Evolutionary conservation across 805 yeast genomes (phyloP).

Genomic region (Pichia paraexigua): DNA sequence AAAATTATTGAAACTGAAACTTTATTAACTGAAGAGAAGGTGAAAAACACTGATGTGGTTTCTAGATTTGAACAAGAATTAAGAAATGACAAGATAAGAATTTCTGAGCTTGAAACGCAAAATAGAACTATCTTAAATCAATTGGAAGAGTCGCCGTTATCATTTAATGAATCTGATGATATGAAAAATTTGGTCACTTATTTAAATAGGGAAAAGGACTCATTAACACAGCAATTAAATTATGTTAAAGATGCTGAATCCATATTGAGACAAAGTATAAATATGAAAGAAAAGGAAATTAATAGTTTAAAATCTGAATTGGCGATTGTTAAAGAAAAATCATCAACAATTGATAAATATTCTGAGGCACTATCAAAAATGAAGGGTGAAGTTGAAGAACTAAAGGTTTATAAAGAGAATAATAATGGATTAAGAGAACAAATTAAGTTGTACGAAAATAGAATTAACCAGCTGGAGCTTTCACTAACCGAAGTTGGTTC

Average conservation of each 20-base stretch:
- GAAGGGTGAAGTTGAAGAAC: constrained; percentile 23
- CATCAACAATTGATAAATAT: constrained; percentile 17
- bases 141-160: constrained; percentile 33
- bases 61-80: constrained; percentile 39
- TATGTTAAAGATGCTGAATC: constrained; percentile 45
- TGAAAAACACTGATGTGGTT: constrained; percentile 40
- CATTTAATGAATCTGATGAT: constrained; percentile 22
- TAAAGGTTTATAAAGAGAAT: constrained; percentile 25
- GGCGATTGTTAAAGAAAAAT: constrained; percentile 22
- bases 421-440: constrained; percentile 21
- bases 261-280: constrained; percentile 43
- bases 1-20: constrained; percentile 29
- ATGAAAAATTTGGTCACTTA: constrained; percentile 49
- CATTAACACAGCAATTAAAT: constrained; percentile 52
- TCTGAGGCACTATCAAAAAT: constrained; percentile 17
- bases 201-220: constrained; percentile 69
- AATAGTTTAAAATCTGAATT: constrained; percentile 45
- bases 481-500: constrained; percentile 6
- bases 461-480: constrained; percentile 13
- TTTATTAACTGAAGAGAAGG: constrained; percentile 30
- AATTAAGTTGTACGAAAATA: constrained; percentile 11
- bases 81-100: constrained; percentile 34
- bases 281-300: constrained; percentile 41
- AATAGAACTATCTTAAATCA: constrained; percentile 63
- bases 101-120: constrained; percentile 56